Conservation (phyloP, 495 filamentous ascomycete genomes). For the Talaromyces thailandensis region DNA sequence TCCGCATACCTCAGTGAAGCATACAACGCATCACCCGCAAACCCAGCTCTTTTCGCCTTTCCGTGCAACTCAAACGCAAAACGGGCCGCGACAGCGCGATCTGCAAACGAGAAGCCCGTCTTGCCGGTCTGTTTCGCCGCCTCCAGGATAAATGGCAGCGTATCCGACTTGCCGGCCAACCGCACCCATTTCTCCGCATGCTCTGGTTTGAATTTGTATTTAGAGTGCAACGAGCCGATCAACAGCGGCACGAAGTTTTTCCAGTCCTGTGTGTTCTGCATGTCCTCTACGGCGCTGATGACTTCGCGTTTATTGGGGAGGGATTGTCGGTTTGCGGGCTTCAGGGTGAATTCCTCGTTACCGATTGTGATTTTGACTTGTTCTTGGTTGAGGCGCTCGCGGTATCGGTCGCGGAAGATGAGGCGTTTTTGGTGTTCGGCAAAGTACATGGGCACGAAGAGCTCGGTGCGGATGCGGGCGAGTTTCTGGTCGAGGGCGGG, state of each 20-base stretch:
- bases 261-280: constrained; percentile 50
- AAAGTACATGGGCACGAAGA: constrained; percentile 59
- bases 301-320: constrained; percentile 28
- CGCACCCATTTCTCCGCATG: constrained; percentile 34
- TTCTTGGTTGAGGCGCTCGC: constrained; percentile 43
- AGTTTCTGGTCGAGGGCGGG: constrained; percentile 43
- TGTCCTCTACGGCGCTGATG: constrained; percentile 26
- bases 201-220: constrained; percentile 17
- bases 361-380: constrained; percentile 51
- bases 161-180: constrained; percentile 24
- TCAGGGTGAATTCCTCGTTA: constrained; percentile 47
- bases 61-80: constrained; percentile 44
- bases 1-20: constrained; percentile 35
- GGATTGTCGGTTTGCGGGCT: constrained; percentile 31
- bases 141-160: constrained; percentile 41
- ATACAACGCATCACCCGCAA: constrained; percentile 23
- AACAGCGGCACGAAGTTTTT: constrained; percentile 50
- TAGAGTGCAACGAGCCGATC: constrained; percentile 41
- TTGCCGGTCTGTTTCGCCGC: constrained; percentile 33
- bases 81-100: constrained; percentile 27
- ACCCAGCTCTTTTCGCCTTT: constrained; percentile 33
- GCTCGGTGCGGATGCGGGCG: constrained; percentile 45
- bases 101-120: constrained; percentile 43
- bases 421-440: constrained; percentile 42
- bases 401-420: constrained; percentile 42